A percentile compares a stretch with the other conserved stretches of the same genome.
Conservation (phyloP, 208 protist species). For the Kentomonas sorsogonicus region DNA sequence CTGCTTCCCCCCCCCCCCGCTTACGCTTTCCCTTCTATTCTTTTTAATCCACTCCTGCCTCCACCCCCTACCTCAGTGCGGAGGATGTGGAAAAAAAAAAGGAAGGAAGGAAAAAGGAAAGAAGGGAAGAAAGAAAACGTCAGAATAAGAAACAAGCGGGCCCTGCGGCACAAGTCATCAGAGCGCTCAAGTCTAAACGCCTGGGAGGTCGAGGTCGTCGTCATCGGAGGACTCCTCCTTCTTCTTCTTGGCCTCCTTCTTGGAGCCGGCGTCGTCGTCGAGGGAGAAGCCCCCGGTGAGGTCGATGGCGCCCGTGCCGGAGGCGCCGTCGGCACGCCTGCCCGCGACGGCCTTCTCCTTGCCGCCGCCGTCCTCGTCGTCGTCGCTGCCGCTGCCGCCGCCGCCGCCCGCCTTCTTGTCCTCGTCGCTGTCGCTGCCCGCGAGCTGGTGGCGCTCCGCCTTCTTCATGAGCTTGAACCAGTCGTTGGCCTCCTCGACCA, state of each 20-base stretch:
- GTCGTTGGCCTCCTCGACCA: conserved; percentile 88
- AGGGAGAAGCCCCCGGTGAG: conserved; percentile 31
- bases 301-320: conserved; percentile 17
- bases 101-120: conserved; percentile 9
- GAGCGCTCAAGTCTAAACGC: conserved; percentile 27
- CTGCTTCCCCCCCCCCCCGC: too few relatives aligned
- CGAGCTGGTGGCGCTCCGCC: conserved; percentile 59
- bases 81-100: conserved; percentile 5
- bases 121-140: conserved; percentile 11
- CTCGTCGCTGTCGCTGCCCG: conserved; percentile 28
- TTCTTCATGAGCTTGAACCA: conserved; percentile 86
- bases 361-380: conserved; percentile 19
- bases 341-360: conserved; percentile 18
- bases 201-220: conserved; percentile 76
- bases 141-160: conserved; percentile 9
- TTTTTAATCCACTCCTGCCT: too few relatives aligned
- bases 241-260: conserved; percentile 18
- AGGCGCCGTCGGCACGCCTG: conserved; percentile 16
- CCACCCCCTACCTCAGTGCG: not conserved
- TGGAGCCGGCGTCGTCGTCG: conserved; percentile 26
- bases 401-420: conserved; percentile 21
- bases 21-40: too few relatives aligned
- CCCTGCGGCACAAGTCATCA: not conserved
- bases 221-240: conserved; percentile 43
- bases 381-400: conserved; percentile 11